Base-by-base conservation (phyloP, 306 rosid genomes). In the Lathyrus tuberosus region DNA sequence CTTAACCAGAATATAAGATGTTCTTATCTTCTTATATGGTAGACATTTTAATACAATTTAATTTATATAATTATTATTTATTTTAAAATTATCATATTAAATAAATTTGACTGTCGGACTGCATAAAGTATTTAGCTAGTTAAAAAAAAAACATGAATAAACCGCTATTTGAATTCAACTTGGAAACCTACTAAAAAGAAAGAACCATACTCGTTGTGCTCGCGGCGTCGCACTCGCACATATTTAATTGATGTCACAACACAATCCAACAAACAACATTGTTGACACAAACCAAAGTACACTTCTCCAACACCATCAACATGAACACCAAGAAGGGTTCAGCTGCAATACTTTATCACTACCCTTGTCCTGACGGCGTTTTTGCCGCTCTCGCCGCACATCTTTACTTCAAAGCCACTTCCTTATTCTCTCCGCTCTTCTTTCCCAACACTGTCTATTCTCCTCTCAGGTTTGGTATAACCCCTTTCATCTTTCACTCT, bases 381-480 rank as follows among this genome's bases (percentile, higher is more conserved):
- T 88, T 86, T 54, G 91, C 98, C 30, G 97, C 98, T 20, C 82
- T 93, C 14, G 97, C 97, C 1, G 98, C 98, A 35, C 94, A 87
- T 73, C 88, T 94, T 49, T 90, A 79, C 76, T 94, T 86, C 82
- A 85, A 95, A 43, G 82, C 93, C 57, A 52, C 82, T 47, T 85
- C 87, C 6, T 57, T 8, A 6, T 15, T 76, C 4, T 65, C 86
- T 4, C 71, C 75, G 58, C 80, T 83, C 51, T 93, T 88, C 86
- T 86, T 94, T 66, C 97, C 95, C 79, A 90, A 84, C 78, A 83
- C 90, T 7, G 97, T 90, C 43, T 88, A 90, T 83, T 64, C 62
- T 47, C 97, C 97, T 71, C 73, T 86, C 65, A 80, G 86, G 84
- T 82, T 1, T 5, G 1, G 13, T 31, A 11, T 28, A 4, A 11